Evolutionary conservation across 768 basidiomycete species (phyloP).

Genomic region (Chalciporus piperatus): DNA sequence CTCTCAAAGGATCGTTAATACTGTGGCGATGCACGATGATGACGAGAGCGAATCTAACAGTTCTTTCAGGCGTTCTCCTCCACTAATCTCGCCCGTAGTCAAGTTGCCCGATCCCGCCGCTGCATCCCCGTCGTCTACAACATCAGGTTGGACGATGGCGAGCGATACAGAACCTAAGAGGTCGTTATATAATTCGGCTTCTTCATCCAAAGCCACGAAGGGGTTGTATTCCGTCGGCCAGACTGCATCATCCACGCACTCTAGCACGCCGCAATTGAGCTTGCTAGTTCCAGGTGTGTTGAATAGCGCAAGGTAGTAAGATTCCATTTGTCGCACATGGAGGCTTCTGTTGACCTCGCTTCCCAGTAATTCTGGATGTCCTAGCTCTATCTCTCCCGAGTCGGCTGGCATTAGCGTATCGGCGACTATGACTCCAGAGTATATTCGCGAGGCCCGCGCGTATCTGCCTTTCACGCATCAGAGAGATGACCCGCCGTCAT

Average conservation of each 20-base stretch:
- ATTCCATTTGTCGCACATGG: not conserved
- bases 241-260: slow-evolving; percentile 6
- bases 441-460: slow-evolving; percentile 31
- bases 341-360: slow-evolving; percentile 2
- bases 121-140: slow-evolving; percentile 19
- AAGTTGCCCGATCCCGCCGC: slow-evolving; percentile 26
- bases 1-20: slow-evolving; percentile 13
- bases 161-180: slow-evolving; percentile 21
- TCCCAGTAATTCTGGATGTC: slow-evolving; percentile 23
- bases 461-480: slow-evolving; percentile 31
- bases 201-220: slow-evolving; percentile 11
- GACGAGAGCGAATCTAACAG: slow-evolving; percentile 19
- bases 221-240: slow-evolving; percentile 6
- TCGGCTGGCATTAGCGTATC: slow-evolving; percentile 31
- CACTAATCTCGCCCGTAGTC: slow-evolving; percentile 27
- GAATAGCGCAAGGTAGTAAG: slow-evolving; percentile 13
- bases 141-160: slow-evolving; percentile 30
- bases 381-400: slow-evolving; percentile 33
- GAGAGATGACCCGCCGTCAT: slow-evolving; percentile 9
- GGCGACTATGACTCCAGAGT: slow-evolving; percentile 32
- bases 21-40: slow-evolving; percentile 10
- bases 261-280: slow-evolving; percentile 24
- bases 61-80: slow-evolving; percentile 27
- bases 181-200: slow-evolving; percentile 9
- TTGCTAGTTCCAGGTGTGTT: slow-evolving; percentile 25